Evolutionary conservation across 257 asterid genomes (phyloP), one percentile per base, ranked within the genome.

Genomic region (Scutellaria minor): DNA sequence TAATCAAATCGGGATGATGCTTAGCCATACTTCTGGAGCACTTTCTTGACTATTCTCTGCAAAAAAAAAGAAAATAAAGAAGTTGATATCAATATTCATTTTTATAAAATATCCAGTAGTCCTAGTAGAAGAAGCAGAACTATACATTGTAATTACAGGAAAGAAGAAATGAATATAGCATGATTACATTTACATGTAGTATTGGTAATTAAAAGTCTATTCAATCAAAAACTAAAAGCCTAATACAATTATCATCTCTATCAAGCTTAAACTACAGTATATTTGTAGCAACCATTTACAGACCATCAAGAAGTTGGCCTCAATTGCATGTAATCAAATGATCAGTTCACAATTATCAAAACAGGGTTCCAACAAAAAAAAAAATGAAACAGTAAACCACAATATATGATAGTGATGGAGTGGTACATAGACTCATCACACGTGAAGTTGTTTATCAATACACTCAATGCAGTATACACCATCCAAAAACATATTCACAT

Each of bases 1-100:
- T 92, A 57, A 92, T 92, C 75, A 90, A 67, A 77, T 92, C 97
- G 7, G 98, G 97, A 40, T 88, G 97, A 83, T 92, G 98, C 81
- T 92, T 92, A 8, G 98, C 96, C 97, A 90, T 92, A 7, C 31
- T 83, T 79, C 85, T 59, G 59, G 22, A 31, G 59, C 40, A 5
- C 81, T 68, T 68, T 24, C 70, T 44, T 56, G 62, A 48, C 71
- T 68, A 68, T 27, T 64, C 77, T 42, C 77, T 77, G 68, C 68
- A 57, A 10, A 7, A 37, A 56, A 10, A 18, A 31, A 3, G 20
- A 50, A 46, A 9, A 18, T 18, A 18, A 18, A 18, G 18, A 35
- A 9, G 40, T 6, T 40, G 8, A 12, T 9, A 44, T 65, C 66
- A 11, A 15, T 41, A 18, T 6, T 9, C 45, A 6, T 45, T 67